Evolutionary conservation across 176 grass and related monocot genomes (phyloP), one percentile per base, ranked within the genome.

Genomic region (Urochloa ruziziensis): DNA sequence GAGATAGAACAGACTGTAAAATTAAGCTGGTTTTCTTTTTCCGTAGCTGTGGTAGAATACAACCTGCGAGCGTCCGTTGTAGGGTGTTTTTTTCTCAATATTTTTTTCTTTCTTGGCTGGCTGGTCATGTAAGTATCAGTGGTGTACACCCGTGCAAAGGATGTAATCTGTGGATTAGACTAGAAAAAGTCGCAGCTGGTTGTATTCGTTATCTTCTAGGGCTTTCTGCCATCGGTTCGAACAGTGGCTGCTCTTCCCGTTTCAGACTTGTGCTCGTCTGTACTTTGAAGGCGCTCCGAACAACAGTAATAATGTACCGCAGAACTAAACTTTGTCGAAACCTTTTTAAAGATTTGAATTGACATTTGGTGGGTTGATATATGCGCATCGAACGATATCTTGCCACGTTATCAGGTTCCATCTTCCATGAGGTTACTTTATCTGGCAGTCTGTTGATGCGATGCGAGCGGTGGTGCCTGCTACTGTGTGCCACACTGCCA

Each of bases 91-190:
- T 27, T 25, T 72, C 2, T 21, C 15, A 15, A 0, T 6, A 1
- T 10, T 7, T 25, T 21, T 58, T 43, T 14, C n/a, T n/a, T n/a
- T n/a, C n/a, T n/a, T n/a, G n/a, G n/a, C n/a, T n/a, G n/a, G n/a
- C n/a, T 42, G 67, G 73, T 80, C 61, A 74, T 89, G 87, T 85
- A 85, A 85, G 59, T 85, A 89, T 59, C 48, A 61, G 79, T 49
- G 62, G 13, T 83, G 62, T 83, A 23, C 49, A 46, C 81, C 60
- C 76, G 48, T 89, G 29, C 82, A 80, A 61, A 68, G 82, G 52
- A 81, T 89, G 76, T 85, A 90, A 83, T 86, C 74, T 78, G 33
- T n/a, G 61, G 85, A 63, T n/a, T 70, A 77, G 60, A 62, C 65
- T 53, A 86, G 82, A 67, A 74, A 77, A n/a, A n/a, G n/a, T 28